phyloP scores from a whole-genome alignment of 1,139 yeast species.

The Blastobotrys aristatus region DNA sequence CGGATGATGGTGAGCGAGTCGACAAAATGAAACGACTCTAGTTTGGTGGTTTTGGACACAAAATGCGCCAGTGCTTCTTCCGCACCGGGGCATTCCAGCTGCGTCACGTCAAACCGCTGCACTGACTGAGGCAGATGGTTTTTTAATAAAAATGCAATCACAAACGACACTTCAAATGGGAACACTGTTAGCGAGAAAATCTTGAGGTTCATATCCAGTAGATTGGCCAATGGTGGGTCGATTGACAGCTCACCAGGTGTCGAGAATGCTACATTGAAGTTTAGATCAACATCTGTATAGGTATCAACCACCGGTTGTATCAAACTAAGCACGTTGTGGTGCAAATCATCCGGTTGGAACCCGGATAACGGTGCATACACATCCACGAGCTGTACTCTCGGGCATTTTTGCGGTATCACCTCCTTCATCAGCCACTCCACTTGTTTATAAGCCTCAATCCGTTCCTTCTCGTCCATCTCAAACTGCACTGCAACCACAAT shows the following conservation, averaged over 20 bases:
- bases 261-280: conserved; percentile 2
- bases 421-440: neutral
- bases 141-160: neutral
- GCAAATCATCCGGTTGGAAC: neutral
- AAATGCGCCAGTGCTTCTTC: conserved; percentile 1
- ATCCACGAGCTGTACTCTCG: neutral
- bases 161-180: conserved; percentile 5
- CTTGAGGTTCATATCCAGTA: neutral
- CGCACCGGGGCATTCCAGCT: conserved; percentile 5
- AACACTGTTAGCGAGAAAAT: conserved; percentile 3
- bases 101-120: conserved; percentile 3
- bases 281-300: neutral
- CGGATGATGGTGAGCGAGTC: neutral
- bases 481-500: neutral
- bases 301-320: neutral
- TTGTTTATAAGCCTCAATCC: neutral
- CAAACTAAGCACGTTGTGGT: neutral
- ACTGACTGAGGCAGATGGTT: conserved; percentile 3
- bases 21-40: conserved; percentile 2
- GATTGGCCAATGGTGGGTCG: neutral
- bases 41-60: neutral
- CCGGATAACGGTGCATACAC: conserved; percentile 1
- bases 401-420: neutral
- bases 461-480: neutral
- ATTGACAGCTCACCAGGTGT: neutral